phyloP scores from a whole-genome alignment of 2,329 filamentous ascomycete genomes.

The Cryphonectria radicalis region DNA sequence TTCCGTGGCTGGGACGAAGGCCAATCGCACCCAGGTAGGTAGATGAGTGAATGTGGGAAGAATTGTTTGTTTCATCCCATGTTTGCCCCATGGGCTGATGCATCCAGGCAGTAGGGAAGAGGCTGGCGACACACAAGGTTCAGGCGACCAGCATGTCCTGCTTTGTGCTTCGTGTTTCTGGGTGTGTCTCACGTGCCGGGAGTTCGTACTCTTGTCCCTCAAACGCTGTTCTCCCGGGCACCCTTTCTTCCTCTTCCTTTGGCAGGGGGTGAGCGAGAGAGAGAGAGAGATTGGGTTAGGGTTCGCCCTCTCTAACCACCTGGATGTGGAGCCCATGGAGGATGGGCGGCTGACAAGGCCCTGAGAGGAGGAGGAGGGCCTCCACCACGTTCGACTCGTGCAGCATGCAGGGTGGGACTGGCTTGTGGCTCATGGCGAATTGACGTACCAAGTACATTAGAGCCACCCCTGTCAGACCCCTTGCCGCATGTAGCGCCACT shows the following conservation, averaged over 20 bases:
- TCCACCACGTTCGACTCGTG: constrained; percentile 28
- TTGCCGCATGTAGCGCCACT: constrained; percentile 17
- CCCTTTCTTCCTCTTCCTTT: not conserved
- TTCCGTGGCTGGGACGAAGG: not conserved
- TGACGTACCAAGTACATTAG: constrained; percentile 24
- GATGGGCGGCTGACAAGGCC: constrained; percentile 29
- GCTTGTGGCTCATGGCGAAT: constrained; percentile 14
- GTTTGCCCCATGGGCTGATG: constrained; percentile 27
- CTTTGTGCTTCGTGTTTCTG: constrained; percentile 5
- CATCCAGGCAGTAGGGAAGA: constrained; percentile 24
- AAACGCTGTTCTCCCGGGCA: not conserved
- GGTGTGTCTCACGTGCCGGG: not conserved
- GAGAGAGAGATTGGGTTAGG: constrained; percentile 27
- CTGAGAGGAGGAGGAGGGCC: constrained; percentile 25
- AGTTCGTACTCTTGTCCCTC: not conserved
- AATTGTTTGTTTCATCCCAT: constrained; percentile 30
- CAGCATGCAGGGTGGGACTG: constrained; percentile 28
- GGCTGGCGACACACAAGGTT: constrained; percentile 17
- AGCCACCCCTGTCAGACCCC: constrained; percentile 15
- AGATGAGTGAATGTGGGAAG: constrained; percentile 14
- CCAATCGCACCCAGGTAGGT: not conserved
- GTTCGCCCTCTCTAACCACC: constrained; percentile 10
- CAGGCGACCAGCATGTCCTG: constrained; percentile 14
- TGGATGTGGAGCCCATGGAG: not conserved
- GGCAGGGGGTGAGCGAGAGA: not conserved